Conservation (phyloP, 352 stramenopile genomes). For the Peronospora farinosa region DNA sequence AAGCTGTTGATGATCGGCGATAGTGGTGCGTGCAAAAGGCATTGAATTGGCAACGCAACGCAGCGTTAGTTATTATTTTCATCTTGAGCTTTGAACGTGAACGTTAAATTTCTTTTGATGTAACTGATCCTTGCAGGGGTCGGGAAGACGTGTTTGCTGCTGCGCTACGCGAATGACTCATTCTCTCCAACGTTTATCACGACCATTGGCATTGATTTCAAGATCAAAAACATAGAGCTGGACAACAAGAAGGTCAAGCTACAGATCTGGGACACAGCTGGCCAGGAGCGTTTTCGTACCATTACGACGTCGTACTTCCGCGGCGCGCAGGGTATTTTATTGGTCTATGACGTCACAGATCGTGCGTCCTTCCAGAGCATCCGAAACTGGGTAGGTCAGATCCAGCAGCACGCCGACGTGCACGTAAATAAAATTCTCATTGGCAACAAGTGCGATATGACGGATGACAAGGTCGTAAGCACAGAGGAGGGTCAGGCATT, state of each 20-base stretch:
- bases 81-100: not conserved
- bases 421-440: slow-evolving; percentile 99
- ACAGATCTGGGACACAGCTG: slow-evolving; percentile 98
- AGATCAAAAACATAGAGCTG: slow-evolving; percentile 90
- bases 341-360: slow-evolving; percentile 98
- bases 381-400: slow-evolving; percentile 96
- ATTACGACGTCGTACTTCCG: slow-evolving; percentile 99
- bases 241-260: slow-evolving; percentile 98
- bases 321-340: slow-evolving; percentile 97
- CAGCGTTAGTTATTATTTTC: not conserved
- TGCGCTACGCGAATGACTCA: slow-evolving; percentile 87
- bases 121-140: slow-evolving; percentile 44
- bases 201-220: slow-evolving; percentile 88
- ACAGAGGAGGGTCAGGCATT: slow-evolving; percentile 92
- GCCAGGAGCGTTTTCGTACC: slow-evolving; percentile 97
- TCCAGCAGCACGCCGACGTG: slow-evolving; percentile 97
- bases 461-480: slow-evolving; percentile 94
- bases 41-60: not conserved
- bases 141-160: slow-evolving; percentile 83
- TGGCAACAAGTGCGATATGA: slow-evolving; percentile 99
- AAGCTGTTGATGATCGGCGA: slow-evolving; percentile 97
- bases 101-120: not conserved
- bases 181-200: slow-evolving; percentile 89
- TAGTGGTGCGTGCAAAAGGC: slow-evolving; percentile 69
- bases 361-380: slow-evolving; percentile 96